phyloP scores from a whole-genome alignment of 2,329 filamentous ascomycete species.

The Phyllosticta paracitricarpa region DNA sequence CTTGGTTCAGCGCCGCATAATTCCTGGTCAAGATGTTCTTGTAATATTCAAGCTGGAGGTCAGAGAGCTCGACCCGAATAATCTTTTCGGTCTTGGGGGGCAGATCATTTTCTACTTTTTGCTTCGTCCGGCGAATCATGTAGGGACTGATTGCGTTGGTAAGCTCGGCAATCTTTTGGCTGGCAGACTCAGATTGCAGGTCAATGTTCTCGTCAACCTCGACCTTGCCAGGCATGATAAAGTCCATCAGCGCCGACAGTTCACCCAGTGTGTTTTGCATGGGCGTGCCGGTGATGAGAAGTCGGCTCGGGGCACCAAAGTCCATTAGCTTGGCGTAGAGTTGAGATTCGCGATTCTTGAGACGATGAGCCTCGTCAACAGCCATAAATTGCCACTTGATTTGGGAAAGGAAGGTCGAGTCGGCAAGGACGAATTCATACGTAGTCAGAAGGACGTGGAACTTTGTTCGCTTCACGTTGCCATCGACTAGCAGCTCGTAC shows the following conservation, averaged over 20 bases:
- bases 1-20: slow-evolving; percentile 87
- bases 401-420: slow-evolving; percentile 71
- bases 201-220: slow-evolving; percentile 88
- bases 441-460: slow-evolving; percentile 98
- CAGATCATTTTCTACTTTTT: slow-evolving; percentile 92
- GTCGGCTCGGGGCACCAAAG: slow-evolving; percentile 78
- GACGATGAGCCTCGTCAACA: slow-evolving; percentile 89
- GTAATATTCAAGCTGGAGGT: slow-evolving; percentile 95
- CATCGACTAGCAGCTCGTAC: slow-evolving; percentile 78
- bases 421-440: slow-evolving; percentile 88
- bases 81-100: slow-evolving; percentile 98
- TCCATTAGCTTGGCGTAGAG: slow-evolving; percentile 76
- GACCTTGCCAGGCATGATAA: slow-evolving; percentile 90
- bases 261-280: slow-evolving; percentile 96
- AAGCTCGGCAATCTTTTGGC: slow-evolving; percentile 75
- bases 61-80: slow-evolving; percentile 91
- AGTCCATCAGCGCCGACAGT: slow-evolving; percentile 85
- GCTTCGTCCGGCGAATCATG: slow-evolving; percentile 91
- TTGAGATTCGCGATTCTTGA: slow-evolving; percentile 94
- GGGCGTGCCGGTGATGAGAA: slow-evolving; percentile 92
- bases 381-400: slow-evolving; percentile 98
- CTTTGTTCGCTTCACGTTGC: slow-evolving; percentile 78
- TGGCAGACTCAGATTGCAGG: slow-evolving; percentile 67
- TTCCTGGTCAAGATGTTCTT: slow-evolving; percentile 98
- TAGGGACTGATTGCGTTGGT: slow-evolving; percentile 84